Evolutionary conservation across 73 alveolate species (phyloP).

Genomic region (Stentor coeruleus): DNA sequence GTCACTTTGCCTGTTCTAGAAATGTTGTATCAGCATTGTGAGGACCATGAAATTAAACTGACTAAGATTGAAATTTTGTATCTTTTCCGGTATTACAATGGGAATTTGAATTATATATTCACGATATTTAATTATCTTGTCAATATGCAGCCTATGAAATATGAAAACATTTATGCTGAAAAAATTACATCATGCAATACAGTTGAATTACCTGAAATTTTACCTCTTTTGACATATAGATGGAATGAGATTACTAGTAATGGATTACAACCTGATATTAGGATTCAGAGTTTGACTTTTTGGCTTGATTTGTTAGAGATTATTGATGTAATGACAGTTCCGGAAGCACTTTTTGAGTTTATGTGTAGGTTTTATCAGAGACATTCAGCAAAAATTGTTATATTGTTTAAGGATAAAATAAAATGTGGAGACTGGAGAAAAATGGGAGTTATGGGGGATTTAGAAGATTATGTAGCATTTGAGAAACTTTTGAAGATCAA

Average conservation of each 20-base stretch:
- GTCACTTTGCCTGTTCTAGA: neutral
- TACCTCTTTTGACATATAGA: neutral
- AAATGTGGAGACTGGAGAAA: neutral
- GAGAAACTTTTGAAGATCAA: neutral
- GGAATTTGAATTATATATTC: neutral
- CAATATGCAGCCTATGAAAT: neutral
- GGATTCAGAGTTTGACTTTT: too few relatives aligned
- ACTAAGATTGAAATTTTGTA: neutral
- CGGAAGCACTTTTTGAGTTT: neutral
- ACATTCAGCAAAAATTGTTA: neutral
- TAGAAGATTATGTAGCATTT: neutral
- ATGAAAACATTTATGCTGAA: neutral
- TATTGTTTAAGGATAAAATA: neutral
- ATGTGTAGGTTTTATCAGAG: neutral
- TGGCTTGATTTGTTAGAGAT: neutral
- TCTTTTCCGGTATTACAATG: neutral
- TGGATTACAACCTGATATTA: neutral
- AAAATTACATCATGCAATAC: too few relatives aligned
- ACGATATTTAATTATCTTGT: neutral
- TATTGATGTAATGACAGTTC: neutral
- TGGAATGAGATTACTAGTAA: neutral
- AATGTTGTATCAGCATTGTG: neutral
- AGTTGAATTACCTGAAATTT: neutral
- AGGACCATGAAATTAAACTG: too few relatives aligned
- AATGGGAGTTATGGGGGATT: neutral